Conservation (phyloP, 345 rosid genomes). For the Passiflora organensis region DNA sequence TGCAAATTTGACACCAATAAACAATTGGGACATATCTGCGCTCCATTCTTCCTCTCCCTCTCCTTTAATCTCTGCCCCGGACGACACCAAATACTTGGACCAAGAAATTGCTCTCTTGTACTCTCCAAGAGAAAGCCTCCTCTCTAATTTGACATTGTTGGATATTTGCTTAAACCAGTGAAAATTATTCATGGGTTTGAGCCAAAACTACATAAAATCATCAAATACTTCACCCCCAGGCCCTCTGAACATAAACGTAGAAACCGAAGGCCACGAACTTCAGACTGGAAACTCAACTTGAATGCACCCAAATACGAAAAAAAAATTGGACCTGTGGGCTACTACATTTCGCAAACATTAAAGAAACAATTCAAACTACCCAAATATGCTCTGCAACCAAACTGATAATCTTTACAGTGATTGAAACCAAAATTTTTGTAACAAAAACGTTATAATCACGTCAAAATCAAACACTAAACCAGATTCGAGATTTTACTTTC, state of each 20-base stretch:
- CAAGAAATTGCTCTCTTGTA: constrained; percentile 66
- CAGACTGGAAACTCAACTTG: background rate
- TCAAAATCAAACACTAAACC: constrained; percentile 1
- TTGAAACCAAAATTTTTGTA: background rate
- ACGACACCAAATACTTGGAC: constrained; percentile 76
- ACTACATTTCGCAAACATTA: constrained; percentile 29
- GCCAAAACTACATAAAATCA: constrained; percentile 23
- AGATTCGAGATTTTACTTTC: background rate
- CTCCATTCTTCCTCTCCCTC: constrained; percentile 70
- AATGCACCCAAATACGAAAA: constrained; percentile 3
- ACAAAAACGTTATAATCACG: background rate
- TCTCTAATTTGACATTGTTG: constrained; percentile 42
- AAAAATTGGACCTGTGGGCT: constrained; percentile 13
- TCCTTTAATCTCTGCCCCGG: constrained; percentile 68
- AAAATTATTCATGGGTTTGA: constrained; percentile 48
- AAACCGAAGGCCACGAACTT: constrained; percentile 3
- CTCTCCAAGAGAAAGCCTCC: constrained; percentile 63
- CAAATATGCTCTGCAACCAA: background rate
- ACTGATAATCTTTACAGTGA: background rate
- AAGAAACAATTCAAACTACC: background rate
- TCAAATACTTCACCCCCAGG: constrained; percentile 18
- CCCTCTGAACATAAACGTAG: constrained; percentile 14
- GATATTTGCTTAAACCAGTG: constrained; percentile 54
- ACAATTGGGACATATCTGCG: constrained; percentile 73
- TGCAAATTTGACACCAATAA: constrained; percentile 66